Conservation (phyloP, 495 filamentous ascomycete species). For the Penicillium waksmanii region DNA sequence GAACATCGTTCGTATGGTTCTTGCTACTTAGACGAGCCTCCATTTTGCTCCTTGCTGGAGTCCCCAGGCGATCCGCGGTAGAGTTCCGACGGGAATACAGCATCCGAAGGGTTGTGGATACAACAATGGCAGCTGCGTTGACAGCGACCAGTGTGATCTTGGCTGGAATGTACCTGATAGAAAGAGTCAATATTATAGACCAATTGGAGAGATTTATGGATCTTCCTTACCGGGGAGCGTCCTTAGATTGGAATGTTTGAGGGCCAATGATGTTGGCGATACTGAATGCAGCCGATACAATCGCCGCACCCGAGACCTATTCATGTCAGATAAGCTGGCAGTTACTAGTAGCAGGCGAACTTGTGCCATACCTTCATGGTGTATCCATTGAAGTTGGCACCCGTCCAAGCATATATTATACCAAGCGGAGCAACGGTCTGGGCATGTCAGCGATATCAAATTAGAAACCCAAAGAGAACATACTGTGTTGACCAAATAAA, state of each 20-base stretch:
- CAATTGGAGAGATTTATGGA: not conserved
- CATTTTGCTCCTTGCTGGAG: slow-evolving; percentile 24
- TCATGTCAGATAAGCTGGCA: not conserved
- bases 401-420: slow-evolving; percentile 50
- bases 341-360: not conserved
- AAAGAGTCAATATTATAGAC: not conserved
- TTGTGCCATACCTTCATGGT: slow-evolving; percentile 45
- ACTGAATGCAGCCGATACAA: slow-evolving; percentile 51
- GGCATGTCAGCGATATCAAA: not conserved
- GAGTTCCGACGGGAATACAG: slow-evolving; percentile 42
- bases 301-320: slow-evolving; percentile 32
- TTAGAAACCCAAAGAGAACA: not conserved
- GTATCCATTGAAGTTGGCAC: slow-evolving; percentile 45
- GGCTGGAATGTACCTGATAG: slow-evolving; percentile 49
- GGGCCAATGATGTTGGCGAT: slow-evolving; percentile 63
- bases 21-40: slow-evolving; percentile 16
- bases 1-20: slow-evolving; percentile 10
- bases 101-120: slow-evolving; percentile 41
- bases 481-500: slow-evolving; percentile 63
- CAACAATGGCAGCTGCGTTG: slow-evolving; percentile 43
- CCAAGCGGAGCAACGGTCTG: slow-evolving; percentile 39
- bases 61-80: slow-evolving; percentile 23
- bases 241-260: slow-evolving; percentile 56
- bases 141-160: slow-evolving; percentile 61
- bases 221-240: slow-evolving; percentile 45